A percentile compares a stretch with the other conserved stretches of the same genome.
Evolutionary conservation across 2,329 filamentous ascomycete species (phyloP).

Genomic region (Pseudocercospora vitis): DNA sequence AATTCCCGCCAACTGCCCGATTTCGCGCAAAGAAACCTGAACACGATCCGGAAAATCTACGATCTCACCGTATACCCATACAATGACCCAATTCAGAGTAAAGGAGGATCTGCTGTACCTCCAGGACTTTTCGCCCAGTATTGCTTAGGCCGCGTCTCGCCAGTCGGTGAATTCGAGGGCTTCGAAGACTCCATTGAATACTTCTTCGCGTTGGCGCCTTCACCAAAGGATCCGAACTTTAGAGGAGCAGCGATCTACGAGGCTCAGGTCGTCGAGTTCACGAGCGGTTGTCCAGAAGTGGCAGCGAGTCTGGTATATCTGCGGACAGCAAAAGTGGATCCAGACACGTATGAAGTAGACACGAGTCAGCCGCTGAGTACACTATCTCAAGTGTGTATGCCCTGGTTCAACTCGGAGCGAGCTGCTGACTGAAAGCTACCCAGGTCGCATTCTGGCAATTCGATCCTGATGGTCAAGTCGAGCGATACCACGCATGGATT

Average conservation of each 20-base stretch:
- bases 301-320: conserved; percentile 28
- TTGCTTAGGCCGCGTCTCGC: conserved; percentile 43
- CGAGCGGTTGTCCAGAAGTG: conserved; percentile 23
- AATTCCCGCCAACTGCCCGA: conserved; percentile 14
- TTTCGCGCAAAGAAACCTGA: conserved; percentile 14
- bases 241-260: conserved; percentile 29
- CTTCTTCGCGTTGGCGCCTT: conserved; percentile 47
- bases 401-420: no score
- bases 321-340: conserved; percentile 18
- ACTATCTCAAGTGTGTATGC: conserved; percentile 20
- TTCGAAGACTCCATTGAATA: conserved; percentile 49
- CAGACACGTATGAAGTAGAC: conserved; percentile 16
- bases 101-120: conserved; percentile 41
- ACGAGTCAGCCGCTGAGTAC: conserved; percentile 13
- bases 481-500: conserved; percentile 48
- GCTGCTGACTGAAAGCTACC: not conserved
- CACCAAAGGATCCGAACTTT: conserved; percentile 28
- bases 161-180: conserved; percentile 45
- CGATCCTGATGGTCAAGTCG: conserved; percentile 45
- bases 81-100: conserved; percentile 40
- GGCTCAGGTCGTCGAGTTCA: conserved; percentile 30
- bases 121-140: conserved; percentile 42
- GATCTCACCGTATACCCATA: conserved; percentile 38
- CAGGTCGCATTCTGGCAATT: conserved; percentile 51
- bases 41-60: conserved; percentile 15